Base-by-base conservation (phyloP, 2,329 filamentous ascomycete genomes). In the Aureobasidium mangrovei region DNA sequence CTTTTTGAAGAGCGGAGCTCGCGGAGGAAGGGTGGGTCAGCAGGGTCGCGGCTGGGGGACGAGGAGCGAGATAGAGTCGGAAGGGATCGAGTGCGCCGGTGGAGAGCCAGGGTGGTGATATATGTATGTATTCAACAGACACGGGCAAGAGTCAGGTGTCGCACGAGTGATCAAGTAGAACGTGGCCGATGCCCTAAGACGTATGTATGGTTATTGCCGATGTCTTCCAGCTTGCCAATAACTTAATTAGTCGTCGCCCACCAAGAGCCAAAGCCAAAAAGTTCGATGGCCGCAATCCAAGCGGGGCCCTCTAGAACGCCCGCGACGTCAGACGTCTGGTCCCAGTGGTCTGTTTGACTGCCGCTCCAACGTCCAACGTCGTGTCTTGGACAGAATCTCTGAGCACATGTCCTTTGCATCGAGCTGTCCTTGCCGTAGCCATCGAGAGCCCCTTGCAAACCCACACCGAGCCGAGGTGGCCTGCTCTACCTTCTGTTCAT, bases 1-100 rank as follows among this genome's bases (percentile, higher is more conserved):
- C 48, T 43, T 35, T 56, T 56, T 44, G 56, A 58, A 40, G 40
- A 35, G 49, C 58, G 61, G 33, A 66, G 61, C 38, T 66, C 62
- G 42, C 57, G 60, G 26, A 66, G 59, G 54, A 66, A 66, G 27
- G 63, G 61, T 43, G 51, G 60, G 24, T 58, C 53, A 45, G 42
- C 35, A 33, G 52, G 59, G 35, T 60, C 54, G 31, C 24, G 33
- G 35, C 32, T 42, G 38, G 54, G 39, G 46, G 54, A 55, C 29
- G 48, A 38, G 49, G 57, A 53, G 56, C 55, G 52, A 51, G 51
- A 38, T 41, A 52, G 54, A 59, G 59, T 41, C 53, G 56, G 53
- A 47, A 57, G 53, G 45, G 60, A 54, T 56, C 49, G 43, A 41
- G 54, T 46, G 57, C 59, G 44, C 28, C 47, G 40, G 10, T 51